Conservation (phyloP, 2,329 filamentous ascomycete species). For the Botrytis byssoidea region DNA sequence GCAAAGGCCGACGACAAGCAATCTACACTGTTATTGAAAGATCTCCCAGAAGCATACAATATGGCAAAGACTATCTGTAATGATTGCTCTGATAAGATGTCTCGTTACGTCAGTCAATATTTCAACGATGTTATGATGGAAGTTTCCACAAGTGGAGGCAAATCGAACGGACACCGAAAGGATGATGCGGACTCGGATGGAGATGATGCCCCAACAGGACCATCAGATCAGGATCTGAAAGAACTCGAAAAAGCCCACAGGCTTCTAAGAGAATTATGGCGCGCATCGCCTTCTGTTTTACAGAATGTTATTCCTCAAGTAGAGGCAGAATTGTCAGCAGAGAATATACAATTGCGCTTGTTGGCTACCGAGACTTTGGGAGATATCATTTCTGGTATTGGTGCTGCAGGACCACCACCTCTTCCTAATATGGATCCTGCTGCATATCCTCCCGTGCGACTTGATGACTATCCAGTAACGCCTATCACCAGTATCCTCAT, state of each 20-base stretch:
- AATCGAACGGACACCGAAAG: constrained; percentile 53
- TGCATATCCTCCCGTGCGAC: constrained; percentile 74
- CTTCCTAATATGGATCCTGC: constrained; percentile 72
- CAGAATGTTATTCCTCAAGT: constrained; percentile 92
- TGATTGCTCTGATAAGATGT: constrained; percentile 87
- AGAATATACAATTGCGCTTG: constrained; percentile 81
- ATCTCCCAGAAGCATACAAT: constrained; percentile 88
- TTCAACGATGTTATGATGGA: constrained; percentile 97
- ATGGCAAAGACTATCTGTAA: constrained; percentile 96
- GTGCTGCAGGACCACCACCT: constrained; percentile 81
- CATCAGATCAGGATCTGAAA: constrained; percentile 79
- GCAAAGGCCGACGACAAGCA: constrained; percentile 69
- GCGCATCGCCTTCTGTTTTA: constrained; percentile 81
- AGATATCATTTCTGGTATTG: constrained; percentile 91
- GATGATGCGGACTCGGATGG: constrained; percentile 62
- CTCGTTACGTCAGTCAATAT: constrained; percentile 89
- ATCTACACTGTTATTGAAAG: constrained; percentile 78
- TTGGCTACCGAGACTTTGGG: constrained; percentile 92
- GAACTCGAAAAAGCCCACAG: constrained; percentile 88
- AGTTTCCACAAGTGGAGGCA: constrained; percentile 57
- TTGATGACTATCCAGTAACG: constrained; percentile 56
- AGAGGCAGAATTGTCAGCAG: constrained; percentile 86
- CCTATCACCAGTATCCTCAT: constrained; percentile 65
- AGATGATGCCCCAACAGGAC: constrained; percentile 57
- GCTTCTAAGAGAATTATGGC: constrained; percentile 89